A percentile compares a stretch with the other conserved stretches of the same genome.
phyloP scores from a whole-genome alignment of 805 yeast species.

The Saturnispora serradocipensis region DNA sequence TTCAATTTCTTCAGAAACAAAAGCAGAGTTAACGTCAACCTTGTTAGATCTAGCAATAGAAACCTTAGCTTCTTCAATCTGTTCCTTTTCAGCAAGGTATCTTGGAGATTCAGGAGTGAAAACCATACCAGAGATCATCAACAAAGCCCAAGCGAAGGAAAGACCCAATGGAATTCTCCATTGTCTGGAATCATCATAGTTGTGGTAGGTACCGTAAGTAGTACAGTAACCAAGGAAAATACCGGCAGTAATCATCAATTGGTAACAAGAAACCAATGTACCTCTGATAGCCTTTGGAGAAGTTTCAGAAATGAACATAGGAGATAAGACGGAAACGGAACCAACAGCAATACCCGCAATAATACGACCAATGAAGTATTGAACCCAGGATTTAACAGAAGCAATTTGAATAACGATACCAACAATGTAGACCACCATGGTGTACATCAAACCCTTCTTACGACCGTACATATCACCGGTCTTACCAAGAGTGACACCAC shows the following conservation, averaged over 20 bases:
- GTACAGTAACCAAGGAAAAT: conserved; percentile 63
- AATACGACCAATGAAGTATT: conserved; percentile 54
- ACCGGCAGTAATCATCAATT: conserved; percentile 62
- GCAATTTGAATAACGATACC: conserved; percentile 57
- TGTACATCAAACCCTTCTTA: conserved; percentile 43
- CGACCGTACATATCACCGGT: conserved; percentile 54
- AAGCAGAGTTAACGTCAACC: conserved; percentile 42
- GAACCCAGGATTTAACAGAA: conserved; percentile 48
- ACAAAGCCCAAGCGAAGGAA: conserved; percentile 43
- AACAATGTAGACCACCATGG: conserved; percentile 47
- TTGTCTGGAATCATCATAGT: conserved; percentile 40
- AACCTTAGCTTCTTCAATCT: conserved; percentile 42
- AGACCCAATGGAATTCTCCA: conserved; percentile 59
- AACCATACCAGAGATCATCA: conserved; percentile 42
- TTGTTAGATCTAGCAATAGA: conserved; percentile 54
- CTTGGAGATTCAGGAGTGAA: conserved; percentile 67
- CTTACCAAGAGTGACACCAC: conserved; percentile 52
- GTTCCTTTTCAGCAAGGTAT: conserved; percentile 43
- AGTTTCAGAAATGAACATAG: conserved; percentile 57
- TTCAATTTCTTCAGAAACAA: conserved; percentile 43
- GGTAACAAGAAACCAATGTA: conserved; percentile 59
- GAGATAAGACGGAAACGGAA: conserved; percentile 42
- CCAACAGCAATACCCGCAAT: conserved; percentile 51
- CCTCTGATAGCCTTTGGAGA: conserved; percentile 68
- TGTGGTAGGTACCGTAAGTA: conserved; percentile 51